These are phyloP conservation scores for Trichophyton simii DNA, from an alignment of 2,329 filamentous ascomycete genomes.

Conservation along the genomic window DNA sequence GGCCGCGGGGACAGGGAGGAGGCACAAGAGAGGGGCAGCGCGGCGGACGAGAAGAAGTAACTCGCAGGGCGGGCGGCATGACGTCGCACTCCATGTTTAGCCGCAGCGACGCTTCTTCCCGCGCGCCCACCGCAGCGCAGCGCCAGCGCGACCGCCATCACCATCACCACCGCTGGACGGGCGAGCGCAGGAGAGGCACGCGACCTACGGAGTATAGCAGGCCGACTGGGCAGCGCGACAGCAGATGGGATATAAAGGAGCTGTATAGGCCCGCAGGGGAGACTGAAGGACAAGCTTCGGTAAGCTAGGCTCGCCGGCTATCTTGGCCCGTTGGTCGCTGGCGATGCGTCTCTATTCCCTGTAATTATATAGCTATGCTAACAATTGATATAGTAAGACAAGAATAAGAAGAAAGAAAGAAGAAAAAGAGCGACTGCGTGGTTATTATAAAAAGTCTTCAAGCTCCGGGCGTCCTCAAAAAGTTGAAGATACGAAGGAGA, in stretches of 20 bases:
- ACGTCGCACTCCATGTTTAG: constrained; percentile 1
- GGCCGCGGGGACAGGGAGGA: constrained; percentile 4
- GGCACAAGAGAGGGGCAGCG: not conserved
- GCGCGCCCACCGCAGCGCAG: not conserved
- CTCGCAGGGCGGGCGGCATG: not conserved
- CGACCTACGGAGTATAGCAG: not conserved
- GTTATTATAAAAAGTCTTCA: not conserved
- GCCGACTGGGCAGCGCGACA: not conserved
- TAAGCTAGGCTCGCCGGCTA: not conserved
- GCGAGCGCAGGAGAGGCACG: not conserved
- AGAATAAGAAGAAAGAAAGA: not conserved
- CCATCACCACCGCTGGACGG: not conserved
- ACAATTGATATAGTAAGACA: too few relatives aligned
- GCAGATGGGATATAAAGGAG: not conserved
- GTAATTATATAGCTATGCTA: too few relatives aligned
- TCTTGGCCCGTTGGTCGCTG: not conserved
- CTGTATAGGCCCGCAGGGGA: not conserved
- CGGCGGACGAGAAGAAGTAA: not conserved
- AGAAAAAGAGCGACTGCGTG: not conserved
- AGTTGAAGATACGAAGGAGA: not conserved
- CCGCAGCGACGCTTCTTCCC: not conserved
- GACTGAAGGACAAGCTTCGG: not conserved
- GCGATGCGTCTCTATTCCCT: too few relatives aligned
- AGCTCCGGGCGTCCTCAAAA: not conserved
- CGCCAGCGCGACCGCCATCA: not conserved